Evolutionary conservation across 2,329 filamentous ascomycete species (phyloP).

Genomic region (Phyllosticta citrichinensis): DNA sequence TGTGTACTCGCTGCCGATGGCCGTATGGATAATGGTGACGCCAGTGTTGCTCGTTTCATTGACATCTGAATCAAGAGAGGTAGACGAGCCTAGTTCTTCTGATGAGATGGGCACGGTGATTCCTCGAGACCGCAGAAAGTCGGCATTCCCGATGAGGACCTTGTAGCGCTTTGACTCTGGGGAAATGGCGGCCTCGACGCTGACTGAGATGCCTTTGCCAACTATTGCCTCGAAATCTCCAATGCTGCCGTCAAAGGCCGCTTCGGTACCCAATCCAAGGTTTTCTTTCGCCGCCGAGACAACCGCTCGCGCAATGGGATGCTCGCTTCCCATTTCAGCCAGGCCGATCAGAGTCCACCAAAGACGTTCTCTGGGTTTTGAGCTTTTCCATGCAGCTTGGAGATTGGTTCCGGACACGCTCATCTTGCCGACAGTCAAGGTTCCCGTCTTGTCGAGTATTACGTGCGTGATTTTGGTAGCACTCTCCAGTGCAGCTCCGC

Average conservation of each 20-base stretch:
- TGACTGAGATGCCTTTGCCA: constrained; percentile 74
- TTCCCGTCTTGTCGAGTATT: constrained; percentile 93
- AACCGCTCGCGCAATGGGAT: constrained; percentile 88
- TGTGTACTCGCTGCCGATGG: constrained; percentile 71
- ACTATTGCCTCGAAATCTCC: constrained; percentile 77
- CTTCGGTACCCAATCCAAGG: constrained; percentile 62
- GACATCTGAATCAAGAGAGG: constrained; percentile 5
- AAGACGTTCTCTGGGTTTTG: constrained; percentile 57
- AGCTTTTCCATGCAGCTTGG: constrained; percentile 57
- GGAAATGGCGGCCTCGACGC: constrained; percentile 64
- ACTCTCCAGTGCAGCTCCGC: constrained; percentile 81
- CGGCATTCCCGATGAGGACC: constrained; percentile 74
- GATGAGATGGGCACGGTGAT: constrained; percentile 49
- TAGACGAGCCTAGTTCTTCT: constrained; percentile 17
- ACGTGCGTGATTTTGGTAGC: constrained; percentile 84
- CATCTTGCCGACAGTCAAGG: constrained; percentile 91
- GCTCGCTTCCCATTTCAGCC: constrained; percentile 92
- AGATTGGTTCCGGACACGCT: constrained; percentile 67
- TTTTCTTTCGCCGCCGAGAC: constrained; percentile 64
- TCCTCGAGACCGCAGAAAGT: constrained; percentile 62
- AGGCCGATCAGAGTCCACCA: constrained; percentile 97
- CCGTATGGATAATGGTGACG: constrained; percentile 84
- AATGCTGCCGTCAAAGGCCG: constrained; percentile 68
- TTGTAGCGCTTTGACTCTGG: constrained; percentile 62
- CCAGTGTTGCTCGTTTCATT: constrained; percentile 43